Evolutionary conservation across 208 protist species (phyloP), one percentile per base, ranked within the genome.

Genomic region (Trypanosoma cruzi): DNA sequence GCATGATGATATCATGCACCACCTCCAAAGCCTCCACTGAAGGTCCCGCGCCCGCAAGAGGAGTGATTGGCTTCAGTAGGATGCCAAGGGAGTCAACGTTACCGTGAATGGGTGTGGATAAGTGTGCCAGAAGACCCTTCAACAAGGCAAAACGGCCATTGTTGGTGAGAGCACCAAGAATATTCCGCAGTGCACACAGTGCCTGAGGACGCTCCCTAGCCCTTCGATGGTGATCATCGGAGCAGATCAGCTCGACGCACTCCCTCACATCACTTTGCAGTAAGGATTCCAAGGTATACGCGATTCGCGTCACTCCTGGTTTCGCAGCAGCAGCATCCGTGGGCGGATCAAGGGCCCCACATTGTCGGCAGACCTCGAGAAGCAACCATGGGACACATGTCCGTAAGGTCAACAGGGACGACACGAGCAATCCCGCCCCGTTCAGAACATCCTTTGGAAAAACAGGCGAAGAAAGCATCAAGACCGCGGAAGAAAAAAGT

Each of bases 381-480:
- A 94, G 62, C 53, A 94, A 61, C 42, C 50, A 68, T 20, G 64
- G 52, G 54, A 83, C 64, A 58, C 85, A 92, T 29, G 70, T 77
- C 57, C 82, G 71, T 24, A 94, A 73, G 0, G 92, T 95, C 31
- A 94, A 55, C 4, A 90, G 56, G 16, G 89, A 93, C 2, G 88
- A 85, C 16, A 94, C 77, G 13, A 97, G 77, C 14, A 97, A 60
- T 0, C 89, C 92, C 18, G 86, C 78, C 20, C 89, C 92, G 66
- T 97, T 95, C 31, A 97, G 78, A 46, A 97, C 82, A 68, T 97
- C 92, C 66, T 95, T 97, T 22, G 92, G 92, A 65, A 97, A 90
- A 0, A 75, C 69, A 16, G 57, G 32, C 1, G 84, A 92, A 31
- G 70, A 71, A 1, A 95, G 79, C 92, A 97, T 94, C 8, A 77